These are phyloP conservation scores for Phytophthora syringae DNA, from an alignment of 352 stramenopile species.

Conservation along the genomic window DNA sequence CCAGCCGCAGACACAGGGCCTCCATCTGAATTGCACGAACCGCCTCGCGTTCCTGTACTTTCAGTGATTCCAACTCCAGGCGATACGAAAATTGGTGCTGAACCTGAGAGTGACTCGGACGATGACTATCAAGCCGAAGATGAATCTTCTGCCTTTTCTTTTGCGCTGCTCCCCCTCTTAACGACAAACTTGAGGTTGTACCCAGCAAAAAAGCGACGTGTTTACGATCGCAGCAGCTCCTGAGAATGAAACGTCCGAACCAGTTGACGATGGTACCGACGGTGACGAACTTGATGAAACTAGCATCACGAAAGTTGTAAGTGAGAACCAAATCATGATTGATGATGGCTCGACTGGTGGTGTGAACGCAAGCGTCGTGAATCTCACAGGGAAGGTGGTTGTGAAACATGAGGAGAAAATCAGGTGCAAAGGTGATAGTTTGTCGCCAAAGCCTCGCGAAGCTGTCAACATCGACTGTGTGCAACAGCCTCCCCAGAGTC, in stretches of 20 bases:
- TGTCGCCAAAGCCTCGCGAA: neutral
- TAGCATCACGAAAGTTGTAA: constrained; percentile 9
- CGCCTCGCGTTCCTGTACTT: constrained; percentile 3
- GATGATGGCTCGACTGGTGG: neutral
- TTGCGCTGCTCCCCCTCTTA: constrained; percentile 28
- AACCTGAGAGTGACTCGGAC: constrained; percentile 1
- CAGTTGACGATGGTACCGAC: constrained; percentile 27
- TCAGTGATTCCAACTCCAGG: constrained; percentile 24
- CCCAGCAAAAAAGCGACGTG: no score
- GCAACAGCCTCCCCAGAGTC: constrained; percentile 5
- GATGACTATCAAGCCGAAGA: constrained; percentile 23
- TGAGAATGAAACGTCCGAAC: constrained; percentile 4
- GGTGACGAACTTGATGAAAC: constrained; percentile 27
- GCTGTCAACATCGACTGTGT: neutral
- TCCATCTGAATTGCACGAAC: neutral
- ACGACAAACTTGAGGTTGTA: neutral
- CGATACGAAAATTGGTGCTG: neutral
- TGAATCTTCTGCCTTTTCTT: constrained; percentile 24
- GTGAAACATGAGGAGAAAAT: constrained; percentile 1
- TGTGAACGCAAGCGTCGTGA: constrained; percentile 4
- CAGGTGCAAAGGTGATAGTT: neutral
- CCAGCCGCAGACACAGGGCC: neutral
- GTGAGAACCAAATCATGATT: constrained; percentile 1
- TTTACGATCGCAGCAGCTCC: neutral
- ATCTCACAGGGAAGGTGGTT: constrained; percentile 10